phyloP scores from a whole-genome alignment of 129 eudicot genomes.

The Tagetes erecta region DNA sequence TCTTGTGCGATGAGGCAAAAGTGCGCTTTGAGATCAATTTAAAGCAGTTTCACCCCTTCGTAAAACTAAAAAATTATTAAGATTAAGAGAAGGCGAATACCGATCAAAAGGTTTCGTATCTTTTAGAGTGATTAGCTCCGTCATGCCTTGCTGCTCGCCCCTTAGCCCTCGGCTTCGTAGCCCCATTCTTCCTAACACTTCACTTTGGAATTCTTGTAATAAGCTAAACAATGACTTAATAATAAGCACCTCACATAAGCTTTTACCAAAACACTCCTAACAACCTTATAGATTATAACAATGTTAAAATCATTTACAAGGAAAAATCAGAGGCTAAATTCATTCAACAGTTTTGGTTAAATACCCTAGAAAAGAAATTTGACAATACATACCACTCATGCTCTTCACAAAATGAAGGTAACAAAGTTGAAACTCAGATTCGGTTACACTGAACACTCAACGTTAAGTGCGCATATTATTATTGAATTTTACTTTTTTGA shows the following conservation, averaged over 20 bases:
- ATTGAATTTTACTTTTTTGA: neutral
- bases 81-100: too few species aligned
- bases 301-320: neutral
- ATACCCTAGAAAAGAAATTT: neutral
- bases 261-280: neutral
- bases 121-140: too few species aligned
- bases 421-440: slow-evolving; percentile 4
- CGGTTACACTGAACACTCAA: neutral
- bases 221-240: too few species aligned
- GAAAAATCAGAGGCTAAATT: neutral
- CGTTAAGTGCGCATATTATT: neutral
- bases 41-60: too few species aligned
- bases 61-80: too few species aligned
- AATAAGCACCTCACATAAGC: neutral
- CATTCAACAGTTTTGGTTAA: neutral
- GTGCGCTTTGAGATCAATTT: too few species aligned
- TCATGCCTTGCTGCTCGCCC: too few species aligned
- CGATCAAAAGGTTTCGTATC: too few species aligned
- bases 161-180: too few species aligned
- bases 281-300: neutral
- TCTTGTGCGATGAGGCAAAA: too few species aligned
- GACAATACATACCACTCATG: neutral
- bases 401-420: neutral
- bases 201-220: too few species aligned
- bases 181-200: too few species aligned